Conservation (phyloP, 305 asterid species). For the Fraxinus velutina region DNA sequence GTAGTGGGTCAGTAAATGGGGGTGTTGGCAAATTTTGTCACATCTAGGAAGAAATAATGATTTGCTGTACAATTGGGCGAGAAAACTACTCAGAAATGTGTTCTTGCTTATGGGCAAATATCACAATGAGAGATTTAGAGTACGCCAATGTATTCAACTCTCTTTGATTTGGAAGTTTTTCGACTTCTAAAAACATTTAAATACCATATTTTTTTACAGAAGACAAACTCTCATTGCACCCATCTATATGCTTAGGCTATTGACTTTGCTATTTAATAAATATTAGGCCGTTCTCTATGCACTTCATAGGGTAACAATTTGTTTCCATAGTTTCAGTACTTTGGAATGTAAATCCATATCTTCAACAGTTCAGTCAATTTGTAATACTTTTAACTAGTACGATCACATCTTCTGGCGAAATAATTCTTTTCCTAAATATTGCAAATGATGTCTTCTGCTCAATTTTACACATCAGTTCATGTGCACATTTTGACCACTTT, state of each 20-base stretch:
- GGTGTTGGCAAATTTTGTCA: not conserved
- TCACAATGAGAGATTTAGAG: not conserved
- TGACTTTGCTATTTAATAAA: not conserved
- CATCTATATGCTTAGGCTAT: not conserved
- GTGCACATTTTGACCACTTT: conserved; percentile 19
- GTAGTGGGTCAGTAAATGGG: not conserved
- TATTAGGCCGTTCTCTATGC: not conserved
- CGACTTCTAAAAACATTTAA: not conserved
- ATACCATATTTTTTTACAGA: not conserved
- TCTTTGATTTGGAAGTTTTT: not conserved
- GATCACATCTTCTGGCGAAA: not conserved
- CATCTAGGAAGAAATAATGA: not conserved
- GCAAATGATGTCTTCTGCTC: not conserved
- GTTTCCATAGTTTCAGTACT: not conserved
- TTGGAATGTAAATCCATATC: not conserved
- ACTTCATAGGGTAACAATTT: not conserved
- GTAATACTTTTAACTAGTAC: not conserved
- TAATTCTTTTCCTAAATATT: not conserved
- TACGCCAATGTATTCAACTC: not conserved
- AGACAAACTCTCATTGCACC: not conserved
- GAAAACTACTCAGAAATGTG: not conserved
- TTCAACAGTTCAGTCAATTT: not conserved
- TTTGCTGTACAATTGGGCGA: not conserved
- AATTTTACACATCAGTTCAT: conserved; percentile 7
- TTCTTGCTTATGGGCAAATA: not conserved